Evolutionary conservation across 116 monocot genomes (phyloP), one percentile per base, ranked within the genome.

Genomic region (Papilionanthe hybrid): DNA sequence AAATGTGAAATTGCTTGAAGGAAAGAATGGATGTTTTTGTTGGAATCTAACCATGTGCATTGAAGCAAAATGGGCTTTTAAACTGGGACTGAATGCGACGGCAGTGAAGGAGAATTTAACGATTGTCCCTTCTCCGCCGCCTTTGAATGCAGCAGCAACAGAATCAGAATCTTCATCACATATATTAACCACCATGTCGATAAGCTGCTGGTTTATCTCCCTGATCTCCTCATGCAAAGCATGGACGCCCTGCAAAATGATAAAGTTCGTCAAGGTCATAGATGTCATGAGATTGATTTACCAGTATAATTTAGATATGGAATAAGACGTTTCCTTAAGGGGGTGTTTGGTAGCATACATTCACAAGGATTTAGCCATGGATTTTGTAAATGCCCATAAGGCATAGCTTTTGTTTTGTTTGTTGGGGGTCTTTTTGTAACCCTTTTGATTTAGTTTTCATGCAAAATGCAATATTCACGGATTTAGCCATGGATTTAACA

Each of bases 61-160:
- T 30, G 93, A 86, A 74, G 89, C 83, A 79, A 92, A 89, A 7
- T 88, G 95, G 32, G 86, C 85, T 81, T 92, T 92, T 78, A 95
- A 83, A 76, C 74, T 88, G 8, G 89, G 83, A 60, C 91, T 78
- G 27, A 91, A 78, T 57, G 93, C 82, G 17, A 95, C 85, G 6
- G 91, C 91, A 78, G 47, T 85, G 80, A 81, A 89, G 29, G 89
- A 91, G 42, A 80, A 91, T 82, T 89, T 92, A 29, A 95, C 78
- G 9, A 95, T 84, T 20, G 83, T 91, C 5, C 91, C 93, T 55
- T 92, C 91, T 20, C 82, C 82, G 41, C 80, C 82, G 43, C 85
- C 76, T 50, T 82, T 82, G 42, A 65, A 84, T 53, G 84, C 79
- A 79, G 85, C 80, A 66, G 79, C 78, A 71, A 68, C 73, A 12